These are phyloP conservation scores for Cryptosporidium parvum DNA, from an alignment of 169 alveolate species.

Conservation along the genomic window DNA sequence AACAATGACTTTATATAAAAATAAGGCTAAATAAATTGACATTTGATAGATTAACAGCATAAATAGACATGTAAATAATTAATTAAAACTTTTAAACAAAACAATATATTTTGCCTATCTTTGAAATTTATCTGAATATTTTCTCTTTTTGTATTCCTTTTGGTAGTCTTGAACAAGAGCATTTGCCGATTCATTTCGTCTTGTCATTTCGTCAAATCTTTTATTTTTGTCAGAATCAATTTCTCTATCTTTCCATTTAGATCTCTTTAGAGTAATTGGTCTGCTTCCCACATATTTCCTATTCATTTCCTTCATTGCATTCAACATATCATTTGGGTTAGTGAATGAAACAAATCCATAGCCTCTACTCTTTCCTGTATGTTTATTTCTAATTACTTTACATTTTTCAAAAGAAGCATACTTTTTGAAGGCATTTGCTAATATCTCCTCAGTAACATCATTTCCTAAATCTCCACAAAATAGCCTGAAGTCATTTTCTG, in stretches of 20 bases:
- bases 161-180: constrained; percentile 1
- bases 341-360: constrained; percentile 95
- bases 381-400: constrained; percentile 91
- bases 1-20: constrained; percentile 28
- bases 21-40: background rate
- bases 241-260: constrained; percentile 94
- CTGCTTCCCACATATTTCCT: constrained; percentile 95
- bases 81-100: background rate
- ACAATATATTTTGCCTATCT: background rate
- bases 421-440: constrained; percentile 95
- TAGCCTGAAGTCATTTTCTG: constrained; percentile 95
- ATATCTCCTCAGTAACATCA: constrained; percentile 96
- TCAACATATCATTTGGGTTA: constrained; percentile 92
- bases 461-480: constrained; percentile 98
- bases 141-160: constrained; percentile 37
- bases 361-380: constrained; percentile 96
- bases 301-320: constrained; percentile 95
- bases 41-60: background rate
- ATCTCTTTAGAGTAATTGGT: constrained; percentile 92
- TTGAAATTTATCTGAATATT: constrained; percentile 4
- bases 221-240: constrained; percentile 84
- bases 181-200: background rate
- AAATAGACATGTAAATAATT: background rate
- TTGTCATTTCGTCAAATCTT: constrained; percentile 52
- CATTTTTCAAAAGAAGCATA: constrained; percentile 94